Evolutionary conservation across 225 moss, liverwort and hornwort species (phyloP).

Genomic region (Sphagnum contortum): DNA sequence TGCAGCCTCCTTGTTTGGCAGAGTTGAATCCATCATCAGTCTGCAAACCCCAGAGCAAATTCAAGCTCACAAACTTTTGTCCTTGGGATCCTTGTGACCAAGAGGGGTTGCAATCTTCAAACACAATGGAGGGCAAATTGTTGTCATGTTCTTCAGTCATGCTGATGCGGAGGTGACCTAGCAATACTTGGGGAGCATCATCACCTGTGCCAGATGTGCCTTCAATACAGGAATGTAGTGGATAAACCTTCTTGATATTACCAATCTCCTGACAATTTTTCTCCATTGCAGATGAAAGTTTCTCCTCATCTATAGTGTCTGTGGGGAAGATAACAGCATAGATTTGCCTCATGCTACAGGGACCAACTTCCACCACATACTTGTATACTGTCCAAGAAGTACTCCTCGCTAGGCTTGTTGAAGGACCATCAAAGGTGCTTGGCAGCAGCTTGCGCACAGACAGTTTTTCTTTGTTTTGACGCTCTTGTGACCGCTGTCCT

Average conservation of each 20-base stretch:
- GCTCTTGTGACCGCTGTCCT: background rate
- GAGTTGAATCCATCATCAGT: background rate
- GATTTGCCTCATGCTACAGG: constrained; percentile 1
- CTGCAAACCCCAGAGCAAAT: constrained; percentile 48
- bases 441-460: background rate
- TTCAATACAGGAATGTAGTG: background rate
- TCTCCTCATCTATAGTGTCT: background rate
- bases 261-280: background rate
- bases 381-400: constrained; percentile 4
- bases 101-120: constrained; percentile 28
- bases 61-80: constrained; percentile 36
- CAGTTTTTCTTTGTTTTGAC: background rate
- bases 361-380: constrained; percentile 2
- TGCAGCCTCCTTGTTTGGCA: constrained; percentile 10
- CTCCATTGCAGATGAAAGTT: constrained; percentile 4
- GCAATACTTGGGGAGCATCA: constrained; percentile 3
- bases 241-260: background rate
- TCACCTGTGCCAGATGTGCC: background rate
- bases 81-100: constrained; percentile 19
- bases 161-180: constrained; percentile 67
- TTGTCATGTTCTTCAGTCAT: constrained; percentile 27
- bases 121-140: constrained; percentile 14
- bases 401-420: background rate
- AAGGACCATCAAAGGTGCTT: too few relatives aligned
- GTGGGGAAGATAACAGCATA: constrained; percentile 1